Evolutionary conservation across 1,284 basidiomycete species (phyloP).

Genomic region (Malassezia restricta): DNA sequence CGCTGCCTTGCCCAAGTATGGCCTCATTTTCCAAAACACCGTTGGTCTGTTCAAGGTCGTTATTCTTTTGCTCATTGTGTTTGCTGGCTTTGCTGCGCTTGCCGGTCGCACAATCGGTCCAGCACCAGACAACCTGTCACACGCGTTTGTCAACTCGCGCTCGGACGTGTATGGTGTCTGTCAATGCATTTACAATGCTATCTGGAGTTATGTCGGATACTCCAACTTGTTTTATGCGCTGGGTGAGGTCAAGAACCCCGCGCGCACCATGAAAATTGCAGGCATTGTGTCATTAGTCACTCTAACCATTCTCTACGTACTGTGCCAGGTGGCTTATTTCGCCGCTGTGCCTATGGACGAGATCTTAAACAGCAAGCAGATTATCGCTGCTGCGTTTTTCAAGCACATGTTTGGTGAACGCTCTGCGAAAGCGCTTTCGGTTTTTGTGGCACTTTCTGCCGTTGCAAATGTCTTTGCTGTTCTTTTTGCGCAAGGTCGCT

Average conservation of each 20-base stretch:
- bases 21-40: constrained; percentile 57
- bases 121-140: constrained; percentile 50
- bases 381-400: constrained; percentile 54
- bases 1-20: constrained; percentile 53
- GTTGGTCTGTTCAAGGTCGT: constrained; percentile 58
- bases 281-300: constrained; percentile 52
- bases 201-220: constrained; percentile 56
- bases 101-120: constrained; percentile 49
- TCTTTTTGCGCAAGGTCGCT: constrained; percentile 50
- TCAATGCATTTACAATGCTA: constrained; percentile 39
- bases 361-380: constrained; percentile 50
- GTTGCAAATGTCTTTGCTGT: constrained; percentile 48
- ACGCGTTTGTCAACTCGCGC: constrained; percentile 52
- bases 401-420: constrained; percentile 52
- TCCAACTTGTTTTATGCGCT: constrained; percentile 53
- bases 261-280: constrained; percentile 53
- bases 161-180: constrained; percentile 45
- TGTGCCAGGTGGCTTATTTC: constrained; percentile 50
- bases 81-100: constrained; percentile 54
- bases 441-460: constrained; percentile 52
- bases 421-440: constrained; percentile 51
- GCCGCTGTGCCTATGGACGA: constrained; percentile 50
- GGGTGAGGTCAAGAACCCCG: constrained; percentile 51
- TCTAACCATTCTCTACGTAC: constrained; percentile 50
- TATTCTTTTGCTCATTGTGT: constrained; percentile 53